Base-by-base conservation (phyloP, 2,329 filamentous ascomycete genomes). In the Camptophora hylomeconis region DNA sequence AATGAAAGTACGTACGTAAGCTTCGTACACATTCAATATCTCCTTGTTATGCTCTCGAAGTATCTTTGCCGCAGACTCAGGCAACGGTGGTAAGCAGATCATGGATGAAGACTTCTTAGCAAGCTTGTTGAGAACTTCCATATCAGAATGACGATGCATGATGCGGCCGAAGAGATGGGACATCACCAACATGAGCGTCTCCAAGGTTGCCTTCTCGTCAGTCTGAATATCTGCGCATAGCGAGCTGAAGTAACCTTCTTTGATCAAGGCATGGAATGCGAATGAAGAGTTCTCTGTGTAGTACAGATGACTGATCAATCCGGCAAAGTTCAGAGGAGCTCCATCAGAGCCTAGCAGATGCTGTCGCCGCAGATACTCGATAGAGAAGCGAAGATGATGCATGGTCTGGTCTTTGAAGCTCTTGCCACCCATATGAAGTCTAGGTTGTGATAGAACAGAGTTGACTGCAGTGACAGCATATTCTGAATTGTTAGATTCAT, bases 381-480 rank as follows among this genome's bases (percentile, higher is more conserved):
- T 79, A 0, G 79, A 84, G 50, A 87, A 87, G 3, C 80, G 69
- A 5, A 87, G 52, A 45, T 86, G 79, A 47, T 87, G 80, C 28
- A 79, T 64, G 1, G 83, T 71, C 2, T 78, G 69, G 48, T 75
- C 69, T 44, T 73, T 74, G 28, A 72, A 71, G 22, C 72, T 69
- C 2, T 72, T 61, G 0, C 79, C 77, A 24, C 79, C 79, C 2
- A 86, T 61, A 38, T 76, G 82, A 5, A 86, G 52, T 17, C 75
- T 64, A 3, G 72, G 72, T 41, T 82, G 75, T 0, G 76, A 77
- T 0, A 86, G 56, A 2, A 87, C 52, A 0, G 76, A 70, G 29
- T 75, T 69, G 32, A 83, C 63, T 1, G 71, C 68, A 9, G 65
- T 62, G 2, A 65, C 60, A 0, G 77, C 73, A 39, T 72, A 81